phyloP scores from a whole-genome alignment of 306 rosid genomes.

The Purshia tridentata region DNA sequence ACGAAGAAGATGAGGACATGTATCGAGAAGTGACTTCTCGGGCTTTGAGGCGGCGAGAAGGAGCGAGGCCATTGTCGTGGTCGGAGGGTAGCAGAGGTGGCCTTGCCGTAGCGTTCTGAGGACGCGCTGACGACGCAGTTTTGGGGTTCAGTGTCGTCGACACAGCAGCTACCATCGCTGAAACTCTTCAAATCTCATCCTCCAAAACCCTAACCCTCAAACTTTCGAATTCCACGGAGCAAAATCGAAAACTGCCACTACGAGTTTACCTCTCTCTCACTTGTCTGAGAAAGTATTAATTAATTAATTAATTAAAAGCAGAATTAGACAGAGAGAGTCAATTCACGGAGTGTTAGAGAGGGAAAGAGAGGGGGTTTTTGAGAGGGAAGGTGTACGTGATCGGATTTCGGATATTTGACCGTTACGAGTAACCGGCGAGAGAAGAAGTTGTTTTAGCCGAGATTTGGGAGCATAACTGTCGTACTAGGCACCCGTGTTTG shows the following conservation, averaged over 20 bases:
- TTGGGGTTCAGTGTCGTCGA: slow-evolving; percentile 59
- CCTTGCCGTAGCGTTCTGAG: slow-evolving; percentile 45
- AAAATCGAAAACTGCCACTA: neutral
- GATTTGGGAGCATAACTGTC: slow-evolving; percentile 61
- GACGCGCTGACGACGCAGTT: slow-evolving; percentile 16
- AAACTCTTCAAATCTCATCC: slow-evolving; percentile 34
- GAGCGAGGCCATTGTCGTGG: slow-evolving; percentile 63
- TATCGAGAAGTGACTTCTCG: slow-evolving; percentile 80
- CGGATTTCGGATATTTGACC: slow-evolving; percentile 19
- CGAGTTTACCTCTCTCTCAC: neutral
- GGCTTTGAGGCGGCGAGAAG: slow-evolving; percentile 55
- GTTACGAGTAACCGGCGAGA: slow-evolving; percentile 31
- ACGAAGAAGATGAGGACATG: slow-evolving; percentile 38
- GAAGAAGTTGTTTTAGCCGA: slow-evolving; percentile 28
- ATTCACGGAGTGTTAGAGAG: neutral
- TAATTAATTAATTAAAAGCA: neutral
- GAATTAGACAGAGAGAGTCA: neutral
- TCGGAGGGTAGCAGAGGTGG: slow-evolving; percentile 81
- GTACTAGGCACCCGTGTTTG: slow-evolving; percentile 27
- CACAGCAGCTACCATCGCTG: slow-evolving; percentile 70
- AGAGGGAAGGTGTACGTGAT: slow-evolving; percentile 16
- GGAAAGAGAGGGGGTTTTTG: neutral
- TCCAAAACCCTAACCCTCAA: slow-evolving; percentile 31
- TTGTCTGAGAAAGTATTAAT: neutral
- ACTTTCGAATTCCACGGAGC: neutral